Base-by-base conservation (phyloP, 495 filamentous ascomycete species). In the Zalerion maritima region DNA sequence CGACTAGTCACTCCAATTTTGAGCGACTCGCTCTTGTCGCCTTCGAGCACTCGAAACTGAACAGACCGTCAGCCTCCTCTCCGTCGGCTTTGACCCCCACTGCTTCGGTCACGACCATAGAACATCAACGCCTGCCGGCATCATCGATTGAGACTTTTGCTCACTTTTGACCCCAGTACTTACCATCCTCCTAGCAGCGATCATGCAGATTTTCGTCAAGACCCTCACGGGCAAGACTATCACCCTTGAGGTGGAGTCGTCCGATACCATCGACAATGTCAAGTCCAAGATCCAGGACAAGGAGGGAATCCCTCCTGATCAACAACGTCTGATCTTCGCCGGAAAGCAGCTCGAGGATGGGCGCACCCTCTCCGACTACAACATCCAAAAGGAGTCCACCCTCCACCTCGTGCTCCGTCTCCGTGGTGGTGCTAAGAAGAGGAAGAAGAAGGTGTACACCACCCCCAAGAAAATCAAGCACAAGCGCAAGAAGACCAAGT, bases 391-490 rank as follows among this genome's bases (percentile, higher is more conserved):
- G 75, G 89, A 99, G 75, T 87, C 80, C 41, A 99, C 89, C 53
- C 84, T 99, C 39, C 89, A 99, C 67, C 70, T 96, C 41, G 91
- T 99, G 43, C 78, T 99, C 41, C 85, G 91, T 56, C 84, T 99
- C 36, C 91, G 89, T 73, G 78, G 78, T 57, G 89, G 89, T 63
- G 83, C 63, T 52, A 97, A 97, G 83, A 97, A 97, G 83, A 69
- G 89, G 48, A 97, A 97, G 81, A 97, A 97, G 87, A 97, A 97
- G 84, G 89, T 97, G 35, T 97, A 97, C 75, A 94, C 81, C 52
- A 97, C 91, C 47, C 89, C 89, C 55, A 97, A 97, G 86, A 97
- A 97, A 81, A 97, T 97, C 79, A 97, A 97, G 86, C 89, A 97
- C 71, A 97, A 96, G 81, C 77, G 85, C 68, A 96, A 94, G 80